phyloP scores from a whole-genome alignment of 2,329 filamentous ascomycete genomes.

The Chrysoporthe austroafricana region DNA sequence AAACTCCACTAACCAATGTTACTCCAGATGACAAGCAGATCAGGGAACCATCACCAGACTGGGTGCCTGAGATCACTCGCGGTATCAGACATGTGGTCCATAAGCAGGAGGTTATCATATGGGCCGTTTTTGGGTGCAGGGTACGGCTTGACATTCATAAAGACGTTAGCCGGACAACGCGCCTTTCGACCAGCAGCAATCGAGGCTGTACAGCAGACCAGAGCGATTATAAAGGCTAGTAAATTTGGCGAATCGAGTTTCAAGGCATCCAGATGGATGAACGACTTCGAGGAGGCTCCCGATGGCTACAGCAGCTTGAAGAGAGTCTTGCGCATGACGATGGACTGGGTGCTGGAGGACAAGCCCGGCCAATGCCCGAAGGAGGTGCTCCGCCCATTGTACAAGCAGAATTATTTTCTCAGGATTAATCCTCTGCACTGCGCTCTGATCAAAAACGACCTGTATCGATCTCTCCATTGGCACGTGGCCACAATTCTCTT shows the following conservation, averaged over 20 bases:
- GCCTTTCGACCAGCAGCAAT: not conserved
- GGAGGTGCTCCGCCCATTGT: not conserved
- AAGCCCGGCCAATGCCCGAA: no score
- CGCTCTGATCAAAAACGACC: not conserved
- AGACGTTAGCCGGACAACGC: no score
- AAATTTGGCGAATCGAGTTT: no score
- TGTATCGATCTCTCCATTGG: not conserved
- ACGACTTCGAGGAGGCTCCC: no score
- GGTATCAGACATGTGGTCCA: not conserved
- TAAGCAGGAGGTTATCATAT: not conserved
- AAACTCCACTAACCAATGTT: not conserved
- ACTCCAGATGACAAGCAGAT: conserved; percentile 10
- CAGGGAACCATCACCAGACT: not conserved
- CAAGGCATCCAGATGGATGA: no score
- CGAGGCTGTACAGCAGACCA: not conserved
- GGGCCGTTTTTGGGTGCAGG: not conserved
- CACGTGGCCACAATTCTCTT: not conserved
- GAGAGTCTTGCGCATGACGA: no score
- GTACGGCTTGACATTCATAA: not conserved
- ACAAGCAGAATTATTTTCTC: not conserved
- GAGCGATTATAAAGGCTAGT: not conserved
- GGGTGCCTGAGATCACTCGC: not conserved
- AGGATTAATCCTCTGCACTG: not conserved
- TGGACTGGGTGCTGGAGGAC: not conserved
- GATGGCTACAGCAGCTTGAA: no score